Percentiles rank a stretch among this genome's conserved stretches.
phyloP scores from a whole-genome alignment of 768 basidiomycete species.

The Scleroderma bovista region DNA sequence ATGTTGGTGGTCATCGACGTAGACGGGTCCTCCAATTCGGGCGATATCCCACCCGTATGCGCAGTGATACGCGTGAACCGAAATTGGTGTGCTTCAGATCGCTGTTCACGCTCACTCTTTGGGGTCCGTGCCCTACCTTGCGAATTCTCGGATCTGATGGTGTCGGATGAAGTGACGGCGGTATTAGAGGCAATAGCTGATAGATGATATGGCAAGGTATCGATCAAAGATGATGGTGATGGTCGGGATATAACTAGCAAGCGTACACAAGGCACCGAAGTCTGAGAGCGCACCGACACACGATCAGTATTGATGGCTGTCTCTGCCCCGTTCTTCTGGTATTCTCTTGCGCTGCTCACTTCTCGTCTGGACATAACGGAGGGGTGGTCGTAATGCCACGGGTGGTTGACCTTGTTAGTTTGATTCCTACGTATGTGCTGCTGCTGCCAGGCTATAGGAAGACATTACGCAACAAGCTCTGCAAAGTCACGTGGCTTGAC shows the following conservation, averaged over 20 bases:
- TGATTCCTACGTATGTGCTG: constrained; percentile 1
- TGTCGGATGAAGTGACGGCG: constrained; percentile 12
- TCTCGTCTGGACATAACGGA: constrained; percentile 17
- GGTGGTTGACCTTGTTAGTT: constrained; percentile 18
- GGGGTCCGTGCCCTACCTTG: constrained; percentile 12
- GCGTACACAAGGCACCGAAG: too few species aligned
- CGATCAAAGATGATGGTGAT: too few species aligned
- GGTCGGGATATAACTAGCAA: too few species aligned
- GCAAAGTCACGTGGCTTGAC: constrained; percentile 1
- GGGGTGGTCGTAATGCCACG: constrained; percentile 28
- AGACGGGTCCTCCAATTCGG: constrained; percentile 10
- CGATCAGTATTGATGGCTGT: constrained; percentile 5
- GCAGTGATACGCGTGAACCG: constrained; percentile 6
- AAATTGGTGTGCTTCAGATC: constrained; percentile 6
- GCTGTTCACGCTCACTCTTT: too few species aligned
- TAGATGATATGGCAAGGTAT: background rate
- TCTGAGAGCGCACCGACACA: too few species aligned
- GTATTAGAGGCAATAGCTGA: constrained; percentile 19
- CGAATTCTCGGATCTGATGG: constrained; percentile 18
- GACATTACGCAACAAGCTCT: constrained; percentile 1
- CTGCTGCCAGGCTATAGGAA: background rate
- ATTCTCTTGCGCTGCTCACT: constrained; percentile 11
- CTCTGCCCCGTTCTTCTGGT: constrained; percentile 7
- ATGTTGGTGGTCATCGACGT: constrained; percentile 44
- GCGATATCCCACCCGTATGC: constrained; percentile 8